These are phyloP conservation scores for Astrocystis sublimbata DNA, from an alignment of 495 filamentous ascomycete genomes.

Conservation along the genomic window DNA sequence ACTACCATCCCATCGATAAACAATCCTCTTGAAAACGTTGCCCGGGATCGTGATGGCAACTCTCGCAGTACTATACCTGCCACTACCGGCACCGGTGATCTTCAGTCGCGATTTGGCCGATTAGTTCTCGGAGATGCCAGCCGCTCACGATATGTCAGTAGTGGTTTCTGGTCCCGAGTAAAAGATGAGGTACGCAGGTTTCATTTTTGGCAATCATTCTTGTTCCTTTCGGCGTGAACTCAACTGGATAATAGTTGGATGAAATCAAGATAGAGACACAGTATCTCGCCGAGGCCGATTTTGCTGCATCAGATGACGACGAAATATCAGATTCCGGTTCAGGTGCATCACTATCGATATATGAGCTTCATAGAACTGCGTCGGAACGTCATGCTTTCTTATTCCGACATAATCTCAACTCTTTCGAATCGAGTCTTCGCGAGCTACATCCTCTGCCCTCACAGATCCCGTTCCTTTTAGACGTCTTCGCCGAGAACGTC, in stretches of 20 bases:
- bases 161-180: constrained; percentile 55
- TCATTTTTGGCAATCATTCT: constrained; percentile 4
- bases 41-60: constrained; percentile 22
- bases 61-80: constrained; percentile 11
- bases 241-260: constrained; percentile 39
- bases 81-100: constrained; percentile 10
- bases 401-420: constrained; percentile 48
- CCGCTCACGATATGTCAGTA: constrained; percentile 52
- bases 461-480: constrained; percentile 53
- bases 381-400: constrained; percentile 57
- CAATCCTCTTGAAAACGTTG: constrained; percentile 22
- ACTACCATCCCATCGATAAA: constrained; percentile 16
- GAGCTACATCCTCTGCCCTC: constrained; percentile 54
- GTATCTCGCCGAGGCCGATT: constrained; percentile 32
- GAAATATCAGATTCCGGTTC: too few species aligned
- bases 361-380: constrained; percentile 44
- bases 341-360: constrained; percentile 35
- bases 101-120: constrained; percentile 43
- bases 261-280: constrained; percentile 43
- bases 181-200: constrained; percentile 50
- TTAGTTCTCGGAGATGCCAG: constrained; percentile 44
- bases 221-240: constrained; percentile 19
- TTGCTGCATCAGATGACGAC: constrained; percentile 48
- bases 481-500: constrained; percentile 55
- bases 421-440: constrained; percentile 34